Base-by-base conservation (phyloP, 2,329 filamentous ascomycete species). In the Pseudogymnoascus destructans region DNA sequence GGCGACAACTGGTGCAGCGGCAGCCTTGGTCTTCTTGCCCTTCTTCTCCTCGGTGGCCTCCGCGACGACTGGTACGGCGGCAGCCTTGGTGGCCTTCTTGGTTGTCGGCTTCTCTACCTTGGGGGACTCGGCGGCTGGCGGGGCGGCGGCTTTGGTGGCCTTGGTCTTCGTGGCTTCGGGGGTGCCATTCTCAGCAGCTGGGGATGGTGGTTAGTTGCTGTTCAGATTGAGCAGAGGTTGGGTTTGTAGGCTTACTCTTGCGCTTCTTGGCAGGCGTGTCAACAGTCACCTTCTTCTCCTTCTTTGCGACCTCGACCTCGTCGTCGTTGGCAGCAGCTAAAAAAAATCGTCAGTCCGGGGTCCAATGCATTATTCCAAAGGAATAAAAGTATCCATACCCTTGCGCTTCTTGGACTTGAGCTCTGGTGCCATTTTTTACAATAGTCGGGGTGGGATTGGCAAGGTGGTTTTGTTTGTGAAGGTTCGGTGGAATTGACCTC, bases 361-460 rank as follows among this genome's bases (percentile, higher is more conserved):
- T 30, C 30, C 46, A 52, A 52, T 52, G 25, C 1, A 25, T 11
- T 17, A 52, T 30, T 54, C n/a, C 10, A 58, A 52, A 3, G 30
- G 1, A 30, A 3, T 13, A 17, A 52, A 5, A 6, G 38, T 10
- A 3, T 62, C 62, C 64, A 58, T 69, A 77, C 77, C 74, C 66
- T 79, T 79, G 70, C 76, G 75, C 75, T 81, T 81, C 68, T 77
- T 81, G 38, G 71, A 71, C 64, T 77, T 78, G 63, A 72, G 71
- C 65, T 77, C 77, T 62, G 74, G 73, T 58, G 76, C 77, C 79
- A 81, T 81, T 70, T 66, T 66, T 69, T 36, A 36, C 1, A 56
- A 56, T 21, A 30, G 54, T 17, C 32, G 17, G 54, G 30, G 30
- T 56, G 54, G 19, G 30, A 38, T 56, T 27, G 46, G 30, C 25